Percentiles rank a stretch among this genome's conserved stretches.
phyloP scores from a whole-genome alignment of 345 rosid genomes.

The Eutrema yunnanense region DNA sequence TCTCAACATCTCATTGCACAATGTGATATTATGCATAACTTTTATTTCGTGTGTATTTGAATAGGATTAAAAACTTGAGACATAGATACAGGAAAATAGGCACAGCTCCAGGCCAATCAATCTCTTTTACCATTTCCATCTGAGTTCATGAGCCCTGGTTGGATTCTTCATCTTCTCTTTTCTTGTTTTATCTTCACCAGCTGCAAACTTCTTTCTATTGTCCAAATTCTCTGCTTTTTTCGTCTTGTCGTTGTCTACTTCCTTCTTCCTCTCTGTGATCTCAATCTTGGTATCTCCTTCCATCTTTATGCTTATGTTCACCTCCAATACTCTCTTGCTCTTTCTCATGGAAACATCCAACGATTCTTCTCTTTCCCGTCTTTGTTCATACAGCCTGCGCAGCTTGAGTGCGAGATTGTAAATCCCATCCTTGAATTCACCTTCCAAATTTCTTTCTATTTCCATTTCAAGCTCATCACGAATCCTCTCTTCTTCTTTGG shows the following conservation, averaged over 20 bases:
- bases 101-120: conserved; percentile 1
- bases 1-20: background rate
- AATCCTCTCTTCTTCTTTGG: conserved; percentile 55
- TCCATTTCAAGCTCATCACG: conserved; percentile 63
- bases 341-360: conserved; percentile 1
- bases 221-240: conserved; percentile 26
- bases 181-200: conserved; percentile 22
- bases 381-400: conserved; percentile 54
- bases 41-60: background rate
- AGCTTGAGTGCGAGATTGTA: conserved; percentile 59
- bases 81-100: conserved; percentile 5
- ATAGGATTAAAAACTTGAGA: background rate
- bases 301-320: conserved; percentile 61
- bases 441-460: conserved; percentile 66
- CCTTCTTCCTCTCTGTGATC: conserved; percentile 53
- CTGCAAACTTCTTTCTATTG: conserved; percentile 34
- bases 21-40: background rate
- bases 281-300: conserved; percentile 66
- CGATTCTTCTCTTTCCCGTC: conserved; percentile 40
- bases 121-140: conserved; percentile 40
- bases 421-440: conserved; percentile 70
- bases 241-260: conserved; percentile 5
- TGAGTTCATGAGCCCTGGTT: conserved; percentile 27
- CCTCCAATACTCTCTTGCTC: conserved; percentile 38
- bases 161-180: conserved; percentile 21